Percentiles rank a stretch among this genome's conserved stretches.
phyloP scores from a whole-genome alignment of 768 basidiomycete species.

The Tylopilus balloui region DNA sequence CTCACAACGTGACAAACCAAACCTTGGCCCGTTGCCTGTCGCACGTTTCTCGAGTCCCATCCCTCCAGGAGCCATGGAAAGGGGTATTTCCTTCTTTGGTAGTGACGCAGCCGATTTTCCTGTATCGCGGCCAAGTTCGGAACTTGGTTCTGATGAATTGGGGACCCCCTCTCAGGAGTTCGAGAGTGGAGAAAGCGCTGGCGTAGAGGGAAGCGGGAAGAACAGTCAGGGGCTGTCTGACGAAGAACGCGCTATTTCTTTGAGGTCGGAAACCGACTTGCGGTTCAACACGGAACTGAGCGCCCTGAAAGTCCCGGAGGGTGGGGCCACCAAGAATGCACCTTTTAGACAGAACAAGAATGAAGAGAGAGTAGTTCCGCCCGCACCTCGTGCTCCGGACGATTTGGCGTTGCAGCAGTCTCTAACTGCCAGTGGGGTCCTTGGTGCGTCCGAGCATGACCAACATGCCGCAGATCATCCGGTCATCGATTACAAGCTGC shows the following conservation, averaged over 20 bases:
- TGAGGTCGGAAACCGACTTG: background rate
- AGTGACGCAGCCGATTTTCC: slow-evolving; percentile 6
- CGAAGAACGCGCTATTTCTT: background rate
- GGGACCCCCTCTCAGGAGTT: slow-evolving; percentile 13
- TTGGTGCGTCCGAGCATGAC: slow-evolving; percentile 7
- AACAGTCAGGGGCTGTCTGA: background rate
- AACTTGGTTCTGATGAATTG: slow-evolving; percentile 12
- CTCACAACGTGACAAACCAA: slow-evolving; percentile 4
- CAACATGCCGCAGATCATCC: slow-evolving; percentile 10
- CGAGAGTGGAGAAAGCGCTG: slow-evolving; percentile 12
- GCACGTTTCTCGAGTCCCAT: slow-evolving; percentile 19
- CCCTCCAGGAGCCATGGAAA: background rate
- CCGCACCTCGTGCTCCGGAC: background rate
- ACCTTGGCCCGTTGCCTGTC: slow-evolving; percentile 10
- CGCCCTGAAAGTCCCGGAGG: background rate
- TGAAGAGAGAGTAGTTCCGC: background rate
- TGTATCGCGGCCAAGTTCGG: slow-evolving; percentile 12
- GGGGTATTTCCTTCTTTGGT: background rate
- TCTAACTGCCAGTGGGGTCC: background rate
- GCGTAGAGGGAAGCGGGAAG: background rate
- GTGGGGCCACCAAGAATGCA: background rate
- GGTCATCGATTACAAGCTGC: slow-evolving; percentile 55
- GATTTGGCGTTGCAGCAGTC: background rate
- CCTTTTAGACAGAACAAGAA: background rate
- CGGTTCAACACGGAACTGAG: slow-evolving; percentile 3